Percentiles rank a stretch among this genome's conserved stretches.
Conservation (phyloP, 78 protist genomes). For the Creolimax fragrantissima region DNA sequence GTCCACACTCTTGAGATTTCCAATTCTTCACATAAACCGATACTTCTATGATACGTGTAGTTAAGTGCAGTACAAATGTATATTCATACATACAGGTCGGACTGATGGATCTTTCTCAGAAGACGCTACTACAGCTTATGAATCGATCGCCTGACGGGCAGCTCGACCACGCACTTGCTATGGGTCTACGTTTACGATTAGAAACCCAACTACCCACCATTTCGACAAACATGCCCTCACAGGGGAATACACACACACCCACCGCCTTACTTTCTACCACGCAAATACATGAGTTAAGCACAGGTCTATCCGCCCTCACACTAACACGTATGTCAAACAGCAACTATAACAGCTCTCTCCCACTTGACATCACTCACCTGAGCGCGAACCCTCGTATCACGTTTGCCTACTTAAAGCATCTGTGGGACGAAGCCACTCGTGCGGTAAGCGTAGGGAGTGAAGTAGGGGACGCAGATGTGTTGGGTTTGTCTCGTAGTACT, state of each 20-base stretch:
- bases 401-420: slow-evolving; percentile 71
- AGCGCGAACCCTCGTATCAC: slow-evolving; percentile 56
- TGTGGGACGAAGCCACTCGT: slow-evolving; percentile 48
- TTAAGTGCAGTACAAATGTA: not conserved
- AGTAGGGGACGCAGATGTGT: not conserved
- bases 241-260: not conserved
- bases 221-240: not conserved
- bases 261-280: not conserved
- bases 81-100: slow-evolving; percentile 1
- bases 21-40: not conserved
- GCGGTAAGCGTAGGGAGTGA: not conserved
- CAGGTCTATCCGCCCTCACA: not conserved
- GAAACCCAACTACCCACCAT: not conserved
- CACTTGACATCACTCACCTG: slow-evolving; percentile 3
- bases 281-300: not conserved
- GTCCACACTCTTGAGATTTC: not conserved
- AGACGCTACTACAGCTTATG: slow-evolving; percentile 37
- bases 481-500: not conserved
- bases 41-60: not conserved
- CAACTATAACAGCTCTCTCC: not conserved
- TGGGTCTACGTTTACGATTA: not conserved
- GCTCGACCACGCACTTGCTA: not conserved
- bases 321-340: not conserved
- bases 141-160: not conserved
- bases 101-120: slow-evolving; percentile 47